A percentile compares a stretch with the other conserved stretches of the same genome.
phyloP scores from a whole-genome alignment of 1,139 yeast species.

The Taphrina pruni region DNA sequence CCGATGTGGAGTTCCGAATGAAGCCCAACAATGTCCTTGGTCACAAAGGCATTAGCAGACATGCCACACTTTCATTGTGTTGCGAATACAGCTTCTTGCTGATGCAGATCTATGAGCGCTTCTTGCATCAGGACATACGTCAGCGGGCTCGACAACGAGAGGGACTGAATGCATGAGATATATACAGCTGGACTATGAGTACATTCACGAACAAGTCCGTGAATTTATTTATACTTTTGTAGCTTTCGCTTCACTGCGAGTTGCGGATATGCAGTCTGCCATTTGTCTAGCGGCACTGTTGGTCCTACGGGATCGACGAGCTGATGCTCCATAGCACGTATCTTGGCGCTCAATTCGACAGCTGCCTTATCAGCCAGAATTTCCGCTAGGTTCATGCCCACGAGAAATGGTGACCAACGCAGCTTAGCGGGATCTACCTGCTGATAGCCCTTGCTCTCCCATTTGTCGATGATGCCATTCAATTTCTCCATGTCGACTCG shows the following conservation, averaged over 20 bases:
- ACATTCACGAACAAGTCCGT: background rate
- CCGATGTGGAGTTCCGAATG: slow-evolving; percentile 4
- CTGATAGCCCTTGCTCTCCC: slow-evolving; percentile 65
- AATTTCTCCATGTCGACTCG: slow-evolving; percentile 60
- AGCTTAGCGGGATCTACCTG: slow-evolving; percentile 60
- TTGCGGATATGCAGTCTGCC: slow-evolving; percentile 36
- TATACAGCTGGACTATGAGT: slow-evolving; percentile 3
- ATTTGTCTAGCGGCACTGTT: slow-evolving; percentile 23
- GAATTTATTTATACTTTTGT: slow-evolving; percentile 8
- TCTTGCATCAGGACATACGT: background rate
- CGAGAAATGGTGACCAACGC: slow-evolving; percentile 59
- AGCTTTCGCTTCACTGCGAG: slow-evolving; percentile 32
- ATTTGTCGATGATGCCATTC: slow-evolving; percentile 56
- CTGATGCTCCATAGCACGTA: slow-evolving; percentile 17
- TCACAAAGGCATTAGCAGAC: background rate
- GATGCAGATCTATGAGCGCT: no score
- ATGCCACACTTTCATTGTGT: no score
- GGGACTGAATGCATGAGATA: background rate
- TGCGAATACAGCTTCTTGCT: no score
- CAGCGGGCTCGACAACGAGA: background rate
- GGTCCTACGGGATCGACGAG: slow-evolving; percentile 15
- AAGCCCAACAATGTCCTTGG: background rate
- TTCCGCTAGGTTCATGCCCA: slow-evolving; percentile 35
- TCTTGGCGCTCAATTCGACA: slow-evolving; percentile 6
- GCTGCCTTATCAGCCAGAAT: slow-evolving; percentile 34